These are phyloP conservation scores for Urostyla sp. DNA, from an alignment of 73 alveolate genomes.

Conservation along the genomic window DNA sequence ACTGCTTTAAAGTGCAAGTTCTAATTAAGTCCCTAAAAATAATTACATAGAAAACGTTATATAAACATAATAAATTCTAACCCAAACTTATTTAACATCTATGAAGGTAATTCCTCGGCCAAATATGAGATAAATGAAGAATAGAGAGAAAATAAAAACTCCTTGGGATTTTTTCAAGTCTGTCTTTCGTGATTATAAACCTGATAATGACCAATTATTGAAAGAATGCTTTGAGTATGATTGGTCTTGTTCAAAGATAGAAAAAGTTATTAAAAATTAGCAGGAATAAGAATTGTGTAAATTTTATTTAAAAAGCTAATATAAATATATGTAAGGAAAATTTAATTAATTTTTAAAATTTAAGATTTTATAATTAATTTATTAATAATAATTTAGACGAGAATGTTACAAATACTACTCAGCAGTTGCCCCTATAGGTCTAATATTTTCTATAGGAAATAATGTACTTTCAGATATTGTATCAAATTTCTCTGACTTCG, in stretches of 20 bases:
- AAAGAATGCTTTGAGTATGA: constrained; percentile 88
- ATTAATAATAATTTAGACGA: too few species aligned
- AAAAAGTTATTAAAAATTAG: constrained; percentile 54
- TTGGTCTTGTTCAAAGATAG: constrained; percentile 69
- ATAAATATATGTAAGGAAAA: constrained; percentile 27
- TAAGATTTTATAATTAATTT: too few species aligned
- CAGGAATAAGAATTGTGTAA: constrained; percentile 49
- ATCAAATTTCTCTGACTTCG: constrained; percentile 43
- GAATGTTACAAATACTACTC: constrained; percentile 70
- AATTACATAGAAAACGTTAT: constrained; percentile 51
- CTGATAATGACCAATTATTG: constrained; percentile 73
- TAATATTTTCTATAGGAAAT: constrained; percentile 61
- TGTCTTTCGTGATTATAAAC: constrained; percentile 75
- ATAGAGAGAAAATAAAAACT: constrained; percentile 47
- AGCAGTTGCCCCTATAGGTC: constrained; percentile 74
- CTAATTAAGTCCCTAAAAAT: constrained; percentile 56
- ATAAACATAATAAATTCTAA: constrained; percentile 20
- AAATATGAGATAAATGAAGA: constrained; percentile 42
- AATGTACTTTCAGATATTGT: constrained; percentile 69
- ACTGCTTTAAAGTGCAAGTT: background rate
- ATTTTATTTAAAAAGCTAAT: constrained; percentile 27
- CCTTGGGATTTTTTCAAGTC: constrained; percentile 78
- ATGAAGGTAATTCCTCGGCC: constrained; percentile 71
- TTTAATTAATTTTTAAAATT: background rate
- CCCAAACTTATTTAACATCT: constrained; percentile 59